These are phyloP conservation scores for Ophiostoma quercus DNA, from an alignment of 2,329 filamentous ascomycete species.

Conservation along the genomic window DNA sequence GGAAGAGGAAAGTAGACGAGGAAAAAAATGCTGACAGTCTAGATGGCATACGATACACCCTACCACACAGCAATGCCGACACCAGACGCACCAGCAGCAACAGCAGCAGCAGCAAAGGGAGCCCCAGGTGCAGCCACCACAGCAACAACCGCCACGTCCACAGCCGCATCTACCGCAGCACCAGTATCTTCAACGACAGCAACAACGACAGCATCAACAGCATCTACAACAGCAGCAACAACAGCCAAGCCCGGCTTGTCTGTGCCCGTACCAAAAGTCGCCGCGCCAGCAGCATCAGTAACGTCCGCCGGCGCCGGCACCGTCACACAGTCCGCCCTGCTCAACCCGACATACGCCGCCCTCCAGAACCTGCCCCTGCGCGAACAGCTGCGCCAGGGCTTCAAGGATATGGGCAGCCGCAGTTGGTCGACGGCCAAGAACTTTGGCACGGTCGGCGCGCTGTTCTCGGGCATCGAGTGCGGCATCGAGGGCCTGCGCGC, in stretches of 20 bases:
- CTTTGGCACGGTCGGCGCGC: conserved; percentile 86
- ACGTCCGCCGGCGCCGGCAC: conserved; percentile 28
- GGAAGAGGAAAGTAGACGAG: background rate
- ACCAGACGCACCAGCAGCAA: conserved; percentile 22
- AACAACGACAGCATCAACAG: background rate
- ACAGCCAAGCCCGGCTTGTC: conserved; percentile 13
- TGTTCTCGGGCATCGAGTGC: conserved; percentile 92
- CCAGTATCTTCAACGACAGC: background rate
- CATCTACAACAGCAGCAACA: conserved; percentile 14
- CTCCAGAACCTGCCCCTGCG: conserved; percentile 66
- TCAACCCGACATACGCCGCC: conserved; percentile 31
- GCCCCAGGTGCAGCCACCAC: conserved; percentile 15
- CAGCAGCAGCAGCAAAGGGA: conserved; percentile 14
- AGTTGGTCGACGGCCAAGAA: conserved; percentile 84
- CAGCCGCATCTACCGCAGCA: conserved; percentile 12
- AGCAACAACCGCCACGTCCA: conserved; percentile 9
- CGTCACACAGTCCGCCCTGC: background rate
- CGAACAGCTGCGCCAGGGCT: conserved; percentile 76
- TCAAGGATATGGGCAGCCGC: conserved; percentile 89
- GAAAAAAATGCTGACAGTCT: background rate
- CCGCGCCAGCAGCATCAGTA: conserved; percentile 13
- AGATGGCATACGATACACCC: conserved; percentile 99
- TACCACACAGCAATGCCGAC: conserved; percentile 49
- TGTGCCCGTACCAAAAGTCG: background rate
- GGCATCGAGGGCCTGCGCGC: conserved; percentile 87